Evolutionary conservation across 441 rosid genomes (phyloP).

Genomic region (Erodium trifolium): DNA sequence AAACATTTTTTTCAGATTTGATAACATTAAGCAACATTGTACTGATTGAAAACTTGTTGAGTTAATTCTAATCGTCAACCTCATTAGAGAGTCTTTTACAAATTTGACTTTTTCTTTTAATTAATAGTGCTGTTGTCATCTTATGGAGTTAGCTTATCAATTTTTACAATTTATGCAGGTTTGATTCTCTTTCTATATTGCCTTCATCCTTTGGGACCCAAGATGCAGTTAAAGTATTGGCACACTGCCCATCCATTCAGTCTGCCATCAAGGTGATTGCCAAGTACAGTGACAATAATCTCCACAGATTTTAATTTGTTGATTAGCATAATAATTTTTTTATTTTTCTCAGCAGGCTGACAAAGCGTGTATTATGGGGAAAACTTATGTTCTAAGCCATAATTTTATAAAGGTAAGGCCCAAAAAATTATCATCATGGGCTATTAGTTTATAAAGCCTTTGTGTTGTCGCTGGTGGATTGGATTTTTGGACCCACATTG

Average conservation of each 20-base stretch:
- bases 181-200: constrained; percentile 75
- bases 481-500: not conserved
- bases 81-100: not conserved
- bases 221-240: constrained; percentile 75
- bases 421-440: not conserved
- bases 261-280: constrained; percentile 63
- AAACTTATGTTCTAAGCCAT: constrained; percentile 66
- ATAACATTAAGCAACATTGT: not conserved
- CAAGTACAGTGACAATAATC: constrained; percentile 10
- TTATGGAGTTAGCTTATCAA: not conserved
- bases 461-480: not conserved
- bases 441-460: not conserved
- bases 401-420: constrained; percentile 67
- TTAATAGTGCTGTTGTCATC: not conserved
- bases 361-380: constrained; percentile 64
- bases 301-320: constrained; percentile 9
- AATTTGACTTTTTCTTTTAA: not conserved
- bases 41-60: not conserved
- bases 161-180: constrained; percentile 44
- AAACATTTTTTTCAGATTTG: not conserved
- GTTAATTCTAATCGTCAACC: not conserved
- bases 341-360: constrained; percentile 45
- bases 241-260: constrained; percentile 65
- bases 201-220: constrained; percentile 58
- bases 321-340: constrained; percentile 16